Conservation (phyloP, 2,329 filamentous ascomycete genomes). For the Diaporthe batatas region DNA sequence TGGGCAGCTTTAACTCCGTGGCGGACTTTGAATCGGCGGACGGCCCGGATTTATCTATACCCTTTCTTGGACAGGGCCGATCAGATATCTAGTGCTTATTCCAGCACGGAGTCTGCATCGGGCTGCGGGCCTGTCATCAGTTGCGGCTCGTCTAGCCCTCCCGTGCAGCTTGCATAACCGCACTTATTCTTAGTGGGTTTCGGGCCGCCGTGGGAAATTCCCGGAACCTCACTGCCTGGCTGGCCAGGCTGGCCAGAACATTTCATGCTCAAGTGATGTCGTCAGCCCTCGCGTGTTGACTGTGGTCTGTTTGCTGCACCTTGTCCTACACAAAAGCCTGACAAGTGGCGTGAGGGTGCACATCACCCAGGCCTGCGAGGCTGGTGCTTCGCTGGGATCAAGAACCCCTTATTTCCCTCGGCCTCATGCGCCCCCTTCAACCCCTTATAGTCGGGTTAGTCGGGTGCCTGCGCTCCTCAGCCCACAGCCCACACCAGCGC, state of each 20-base stretch:
- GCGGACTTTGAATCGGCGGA: background rate
- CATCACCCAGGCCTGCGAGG: constrained; percentile 4
- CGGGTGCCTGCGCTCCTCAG: constrained; percentile 3
- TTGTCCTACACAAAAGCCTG: no score
- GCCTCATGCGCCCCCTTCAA: constrained; percentile 18
- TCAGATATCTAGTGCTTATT: background rate
- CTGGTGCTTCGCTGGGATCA: constrained; percentile 12
- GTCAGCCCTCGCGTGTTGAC: constrained; percentile 3
- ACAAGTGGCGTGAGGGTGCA: constrained; percentile 23
- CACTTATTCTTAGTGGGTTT: constrained; percentile 25
- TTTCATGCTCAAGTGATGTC: no score
- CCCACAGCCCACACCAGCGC: background rate
- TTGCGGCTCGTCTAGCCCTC: constrained; percentile 25
- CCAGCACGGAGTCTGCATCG: background rate
- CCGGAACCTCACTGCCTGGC: background rate
- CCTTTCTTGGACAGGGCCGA: background rate
- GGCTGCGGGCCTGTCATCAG: constrained; percentile 6
- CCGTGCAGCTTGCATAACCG: background rate
- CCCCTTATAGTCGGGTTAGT: background rate
- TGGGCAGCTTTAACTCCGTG: background rate
- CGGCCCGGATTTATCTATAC: background rate
- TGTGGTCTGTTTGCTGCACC: constrained; percentile 16
- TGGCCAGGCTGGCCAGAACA: background rate
- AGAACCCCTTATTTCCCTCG: background rate
- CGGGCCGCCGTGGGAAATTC: constrained; percentile 14